Percentiles rank a stretch among this genome's conserved stretches.
Evolutionary conservation across 371 early-diverging fungal genomes (phyloP).

Genomic region (Mortierella sp.): DNA sequence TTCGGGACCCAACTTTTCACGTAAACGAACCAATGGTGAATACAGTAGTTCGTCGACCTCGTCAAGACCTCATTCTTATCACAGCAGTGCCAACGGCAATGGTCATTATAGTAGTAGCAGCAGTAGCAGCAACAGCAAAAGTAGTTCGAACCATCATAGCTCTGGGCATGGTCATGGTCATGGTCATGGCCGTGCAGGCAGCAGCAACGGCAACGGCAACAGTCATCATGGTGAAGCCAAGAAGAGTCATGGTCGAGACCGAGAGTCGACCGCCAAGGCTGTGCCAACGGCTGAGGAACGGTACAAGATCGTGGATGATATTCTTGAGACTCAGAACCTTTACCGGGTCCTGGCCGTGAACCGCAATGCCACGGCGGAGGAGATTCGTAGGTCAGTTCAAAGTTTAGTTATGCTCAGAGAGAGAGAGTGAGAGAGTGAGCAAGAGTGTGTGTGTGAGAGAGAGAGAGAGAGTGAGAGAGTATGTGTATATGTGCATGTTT

Average conservation of each 20-base stretch:
- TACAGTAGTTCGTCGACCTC: not conserved
- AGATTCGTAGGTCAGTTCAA: constrained; percentile 43
- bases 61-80: not conserved
- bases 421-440: no score
- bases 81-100: not conserved
- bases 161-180: no score
- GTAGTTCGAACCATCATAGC: no score
- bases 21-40: constrained; percentile 22
- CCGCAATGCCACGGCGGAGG: constrained; percentile 45
- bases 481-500: no score
- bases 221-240: not conserved
- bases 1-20: constrained; percentile 21
- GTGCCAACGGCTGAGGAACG: constrained; percentile 45
- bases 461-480: no score
- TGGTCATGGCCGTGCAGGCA: not conserved
- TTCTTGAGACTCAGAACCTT: constrained; percentile 48
- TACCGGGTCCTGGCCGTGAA: constrained; percentile 46
- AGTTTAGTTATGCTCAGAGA: no score
- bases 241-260: constrained; percentile 12
- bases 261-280: constrained; percentile 15
- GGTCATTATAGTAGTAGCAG: not conserved
- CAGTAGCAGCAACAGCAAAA: not conserved
- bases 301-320: constrained; percentile 45
- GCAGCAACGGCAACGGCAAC: constrained; percentile 5
- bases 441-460: no score